Evolutionary conservation across 768 basidiomycete species (phyloP).

Genomic region (Leccinum fibrillosum): DNA sequence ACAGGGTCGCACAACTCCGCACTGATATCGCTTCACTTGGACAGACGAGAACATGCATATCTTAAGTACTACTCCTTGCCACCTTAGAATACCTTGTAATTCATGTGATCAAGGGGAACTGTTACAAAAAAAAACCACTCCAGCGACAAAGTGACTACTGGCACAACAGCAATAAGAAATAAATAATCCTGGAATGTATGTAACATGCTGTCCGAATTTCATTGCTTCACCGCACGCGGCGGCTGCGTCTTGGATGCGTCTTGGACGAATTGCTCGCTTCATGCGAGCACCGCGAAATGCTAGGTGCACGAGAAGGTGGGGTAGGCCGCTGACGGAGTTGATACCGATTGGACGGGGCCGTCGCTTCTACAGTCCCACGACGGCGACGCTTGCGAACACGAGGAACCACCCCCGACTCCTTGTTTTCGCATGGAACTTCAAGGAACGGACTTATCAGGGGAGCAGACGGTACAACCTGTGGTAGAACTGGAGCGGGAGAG

Average conservation of each 20-base stretch:
- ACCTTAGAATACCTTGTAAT: not conserved
- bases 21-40: not conserved
- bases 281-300: constrained; percentile 19
- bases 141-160: constrained; percentile 1
- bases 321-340: constrained; percentile 29
- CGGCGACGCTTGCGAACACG: constrained; percentile 10
- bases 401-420: constrained; percentile 2
- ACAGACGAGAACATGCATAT: not conserved
- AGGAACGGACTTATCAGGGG: constrained; percentile 4
- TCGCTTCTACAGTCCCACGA: constrained; percentile 2
- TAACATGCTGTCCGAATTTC: not conserved
- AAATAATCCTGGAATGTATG: constrained; percentile 23
- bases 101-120: not conserved
- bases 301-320: constrained; percentile 10
- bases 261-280: constrained; percentile 10
- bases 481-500: constrained; percentile 5
- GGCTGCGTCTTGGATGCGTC: constrained; percentile 14
- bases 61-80: no score
- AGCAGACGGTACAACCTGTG: constrained; percentile 7
- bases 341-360: constrained; percentile 23
- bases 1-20: not conserved
- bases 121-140: constrained; percentile 1
- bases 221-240: constrained; percentile 10
- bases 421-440: constrained; percentile 9
- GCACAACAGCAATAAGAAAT: constrained; percentile 38